Evolutionary conservation across 192 early-diverging fungal genomes (phyloP).

Genomic region (Coemansia javaensis): DNA sequence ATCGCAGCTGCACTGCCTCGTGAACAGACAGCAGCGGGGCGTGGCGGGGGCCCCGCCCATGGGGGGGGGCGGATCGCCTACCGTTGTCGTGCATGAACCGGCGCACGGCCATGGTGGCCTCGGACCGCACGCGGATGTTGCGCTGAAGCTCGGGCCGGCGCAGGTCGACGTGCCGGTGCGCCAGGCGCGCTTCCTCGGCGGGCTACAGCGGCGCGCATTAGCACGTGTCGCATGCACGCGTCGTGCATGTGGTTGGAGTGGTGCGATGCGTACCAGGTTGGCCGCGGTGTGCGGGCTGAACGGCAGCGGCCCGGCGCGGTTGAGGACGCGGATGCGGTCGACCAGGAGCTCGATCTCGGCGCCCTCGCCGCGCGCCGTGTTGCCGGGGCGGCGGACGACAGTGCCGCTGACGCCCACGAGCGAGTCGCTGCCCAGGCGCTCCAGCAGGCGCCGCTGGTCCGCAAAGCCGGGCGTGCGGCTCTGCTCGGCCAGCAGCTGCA

Average conservation of each 20-base stretch:
- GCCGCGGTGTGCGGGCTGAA: slow-evolving; percentile 28
- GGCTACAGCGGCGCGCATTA: slow-evolving; percentile 35
- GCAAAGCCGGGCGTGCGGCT: slow-evolving; percentile 43
- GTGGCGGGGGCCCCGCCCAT: neutral
- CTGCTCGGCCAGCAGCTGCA: slow-evolving; percentile 59
- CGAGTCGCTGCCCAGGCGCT: slow-evolving; percentile 59
- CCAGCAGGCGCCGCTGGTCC: slow-evolving; percentile 24
- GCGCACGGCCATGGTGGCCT: slow-evolving; percentile 61
- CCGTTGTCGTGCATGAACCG: slow-evolving; percentile 63
- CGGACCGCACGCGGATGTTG: slow-evolving; percentile 68
- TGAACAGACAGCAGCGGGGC: too few species aligned
- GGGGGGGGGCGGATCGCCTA: slow-evolving; percentile 9
- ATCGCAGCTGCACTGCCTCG: too few species aligned
- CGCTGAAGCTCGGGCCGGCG: slow-evolving; percentile 69
- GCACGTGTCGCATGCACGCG: neutral
- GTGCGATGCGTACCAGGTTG: slow-evolving; percentile 8
- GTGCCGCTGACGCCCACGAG: slow-evolving; percentile 65
- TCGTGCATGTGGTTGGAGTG: neutral
- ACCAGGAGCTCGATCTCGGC: slow-evolving; percentile 70
- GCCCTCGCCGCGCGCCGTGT: slow-evolving; percentile 22
- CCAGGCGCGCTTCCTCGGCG: slow-evolving; percentile 71
- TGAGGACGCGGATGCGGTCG: slow-evolving; percentile 58
- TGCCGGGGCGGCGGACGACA: slow-evolving; percentile 55
- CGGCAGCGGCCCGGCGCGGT: slow-evolving; percentile 50
- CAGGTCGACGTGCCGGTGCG: slow-evolving; percentile 76